These are phyloP conservation scores for Pseudocercospora vitis DNA, from an alignment of 2,329 filamentous ascomycete species.

Conservation along the genomic window DNA sequence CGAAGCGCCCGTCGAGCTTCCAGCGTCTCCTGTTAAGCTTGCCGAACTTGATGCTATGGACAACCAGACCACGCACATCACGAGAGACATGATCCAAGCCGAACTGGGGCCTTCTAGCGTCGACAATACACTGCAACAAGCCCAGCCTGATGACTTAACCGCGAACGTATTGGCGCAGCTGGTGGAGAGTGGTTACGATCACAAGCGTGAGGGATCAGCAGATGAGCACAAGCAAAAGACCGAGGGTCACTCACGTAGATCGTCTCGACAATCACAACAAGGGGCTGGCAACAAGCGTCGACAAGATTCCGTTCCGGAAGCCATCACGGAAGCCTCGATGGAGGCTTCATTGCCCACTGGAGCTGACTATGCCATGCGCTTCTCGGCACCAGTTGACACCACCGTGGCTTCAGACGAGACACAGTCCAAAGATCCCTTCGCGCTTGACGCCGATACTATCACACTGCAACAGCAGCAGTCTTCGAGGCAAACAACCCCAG, in stretches of 20 bases:
- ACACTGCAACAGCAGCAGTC: conserved; percentile 34
- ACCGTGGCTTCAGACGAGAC: conserved; percentile 35
- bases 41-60: conserved; percentile 33
- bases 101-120: conserved; percentile 35
- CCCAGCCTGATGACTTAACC: conserved; percentile 23
- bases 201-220: neutral
- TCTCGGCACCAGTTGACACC: conserved; percentile 34
- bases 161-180: conserved; percentile 22
- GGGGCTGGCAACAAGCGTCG: conserved; percentile 9
- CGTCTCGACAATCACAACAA: conserved; percentile 14
- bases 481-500: conserved; percentile 16
- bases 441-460: conserved; percentile 38
- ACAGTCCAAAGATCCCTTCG: conserved; percentile 36
- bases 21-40: conserved; percentile 37
- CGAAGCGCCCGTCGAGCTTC: conserved; percentile 37
- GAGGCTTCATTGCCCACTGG: conserved; percentile 29
- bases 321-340: conserved; percentile 25
- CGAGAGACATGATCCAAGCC: conserved; percentile 39
- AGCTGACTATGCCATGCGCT: conserved; percentile 38
- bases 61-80: conserved; percentile 33
- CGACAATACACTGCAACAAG: conserved; percentile 24
- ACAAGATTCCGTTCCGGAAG: conserved; percentile 25
- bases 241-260: conserved; percentile 14
- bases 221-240: neutral
- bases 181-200: conserved; percentile 15